phyloP scores from a whole-genome alignment of 2,329 filamentous ascomycete genomes.

The Alternaria gaisen region DNA sequence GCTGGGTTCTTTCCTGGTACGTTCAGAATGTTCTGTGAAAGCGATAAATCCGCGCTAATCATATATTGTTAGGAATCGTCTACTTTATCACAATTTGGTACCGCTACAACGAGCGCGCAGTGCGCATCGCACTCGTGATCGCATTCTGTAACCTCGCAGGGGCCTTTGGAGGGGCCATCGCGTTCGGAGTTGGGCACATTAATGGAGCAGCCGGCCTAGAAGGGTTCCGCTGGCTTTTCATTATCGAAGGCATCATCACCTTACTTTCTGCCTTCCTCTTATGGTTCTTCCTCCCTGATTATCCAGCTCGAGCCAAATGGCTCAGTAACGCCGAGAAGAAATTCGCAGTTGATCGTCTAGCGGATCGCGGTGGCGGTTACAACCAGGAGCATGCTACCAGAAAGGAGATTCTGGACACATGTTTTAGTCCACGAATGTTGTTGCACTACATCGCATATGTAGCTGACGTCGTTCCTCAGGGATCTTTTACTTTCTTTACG shows the following conservation, averaged over 20 bases:
- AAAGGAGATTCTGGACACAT: slow-evolving; percentile 4
- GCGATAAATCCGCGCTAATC: not conserved
- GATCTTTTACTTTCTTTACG: slow-evolving; percentile 64
- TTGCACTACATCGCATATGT: slow-evolving; percentile 8
- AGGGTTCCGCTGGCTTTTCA: slow-evolving; percentile 37
- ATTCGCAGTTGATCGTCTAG: slow-evolving; percentile 8
- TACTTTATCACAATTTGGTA: slow-evolving; percentile 68
- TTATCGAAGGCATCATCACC: slow-evolving; percentile 20
- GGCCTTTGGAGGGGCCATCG: slow-evolving; percentile 63
- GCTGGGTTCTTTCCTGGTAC: slow-evolving; percentile 26
- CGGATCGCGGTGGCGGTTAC: slow-evolving; percentile 5
- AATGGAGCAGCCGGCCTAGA: slow-evolving; percentile 45
- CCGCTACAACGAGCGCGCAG: slow-evolving; percentile 62
- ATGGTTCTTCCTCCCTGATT: slow-evolving; percentile 59
- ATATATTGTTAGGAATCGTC: slow-evolving; percentile 30
- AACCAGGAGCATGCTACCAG: slow-evolving; percentile 4
- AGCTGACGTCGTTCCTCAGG: slow-evolving; percentile 7
- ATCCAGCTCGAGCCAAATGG: slow-evolving; percentile 58
- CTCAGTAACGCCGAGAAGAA: slow-evolving; percentile 34
- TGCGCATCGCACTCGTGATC: slow-evolving; percentile 60
- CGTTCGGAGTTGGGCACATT: slow-evolving; percentile 59
- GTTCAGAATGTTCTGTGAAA: not conserved
- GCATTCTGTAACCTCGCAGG: slow-evolving; percentile 57
- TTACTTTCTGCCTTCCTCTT: slow-evolving; percentile 39
- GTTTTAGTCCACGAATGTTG: slow-evolving; percentile 4